These are phyloP conservation scores for Ricinus communis DNA, from an alignment of 345 rosid genomes.

Conservation along the genomic window DNA sequence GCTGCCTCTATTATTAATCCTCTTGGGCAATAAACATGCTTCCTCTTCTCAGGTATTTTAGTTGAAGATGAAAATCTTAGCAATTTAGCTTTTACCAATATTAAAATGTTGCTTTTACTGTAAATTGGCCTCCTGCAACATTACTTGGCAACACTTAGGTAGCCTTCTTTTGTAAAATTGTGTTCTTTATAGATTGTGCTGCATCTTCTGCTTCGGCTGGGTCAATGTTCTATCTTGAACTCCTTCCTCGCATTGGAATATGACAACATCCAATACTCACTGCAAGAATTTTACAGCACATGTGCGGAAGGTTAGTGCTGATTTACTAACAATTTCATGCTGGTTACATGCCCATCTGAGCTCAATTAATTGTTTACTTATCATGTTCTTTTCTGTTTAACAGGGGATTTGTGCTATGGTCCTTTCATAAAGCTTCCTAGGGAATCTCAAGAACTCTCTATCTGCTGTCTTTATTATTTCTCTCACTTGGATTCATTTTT, in stretches of 20 bases:
- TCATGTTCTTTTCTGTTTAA: conserved; percentile 11
- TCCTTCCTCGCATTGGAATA: conserved; percentile 48
- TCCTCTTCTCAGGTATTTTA: conserved; percentile 54
- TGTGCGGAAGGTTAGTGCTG: conserved; percentile 45
- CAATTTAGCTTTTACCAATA: conserved; percentile 1
- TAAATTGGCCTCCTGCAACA: conserved; percentile 1
- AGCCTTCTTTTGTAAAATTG: conserved; percentile 18
- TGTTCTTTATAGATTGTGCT: conserved; percentile 53
- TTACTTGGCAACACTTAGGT: background rate
- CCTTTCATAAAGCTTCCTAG: conserved; percentile 65
- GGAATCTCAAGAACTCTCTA: conserved; percentile 64
- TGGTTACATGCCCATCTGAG: conserved; percentile 13
- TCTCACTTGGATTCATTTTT: conserved; percentile 44
- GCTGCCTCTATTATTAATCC: conserved; percentile 60
- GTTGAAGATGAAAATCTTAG: conserved; percentile 11
- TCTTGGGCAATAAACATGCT: conserved; percentile 60
- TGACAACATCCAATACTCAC: conserved; percentile 44
- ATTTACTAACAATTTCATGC: conserved; percentile 1
- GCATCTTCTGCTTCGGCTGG: conserved; percentile 63
- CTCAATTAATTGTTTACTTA: conserved; percentile 3
- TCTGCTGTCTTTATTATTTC: conserved; percentile 67
- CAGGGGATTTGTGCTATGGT: conserved; percentile 62
- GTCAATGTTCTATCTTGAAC: conserved; percentile 48
- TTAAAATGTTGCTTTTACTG: background rate
- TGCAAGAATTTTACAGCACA: conserved; percentile 56